These are phyloP conservation scores for Dothideomycetes sp. DNA, from an alignment of 2,329 filamentous ascomycete genomes.

Conservation along the genomic window DNA sequence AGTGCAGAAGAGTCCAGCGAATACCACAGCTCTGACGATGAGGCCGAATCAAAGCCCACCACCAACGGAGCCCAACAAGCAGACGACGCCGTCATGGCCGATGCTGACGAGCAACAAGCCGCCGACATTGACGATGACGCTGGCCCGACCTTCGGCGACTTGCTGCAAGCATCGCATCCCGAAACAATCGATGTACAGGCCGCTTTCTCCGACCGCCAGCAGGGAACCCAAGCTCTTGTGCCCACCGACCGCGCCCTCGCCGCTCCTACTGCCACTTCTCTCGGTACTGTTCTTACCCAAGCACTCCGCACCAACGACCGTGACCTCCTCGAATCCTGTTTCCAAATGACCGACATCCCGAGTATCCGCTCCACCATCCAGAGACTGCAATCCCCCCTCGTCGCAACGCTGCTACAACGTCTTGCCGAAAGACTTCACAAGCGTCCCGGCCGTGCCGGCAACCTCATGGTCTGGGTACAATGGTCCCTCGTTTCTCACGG, in stretches of 20 bases:
- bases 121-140: conserved; percentile 28
- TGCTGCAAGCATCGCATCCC: conserved; percentile 59
- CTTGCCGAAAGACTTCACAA: conserved; percentile 80
- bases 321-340: conserved; percentile 82
- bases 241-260: conserved; percentile 42
- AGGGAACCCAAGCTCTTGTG: conserved; percentile 36
- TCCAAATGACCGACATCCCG: conserved; percentile 66
- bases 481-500: conserved; percentile 90
- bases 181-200: conserved; percentile 69
- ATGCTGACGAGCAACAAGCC: conserved; percentile 22
- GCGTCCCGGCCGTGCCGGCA: conserved; percentile 79
- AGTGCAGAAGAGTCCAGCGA: conserved; percentile 31
- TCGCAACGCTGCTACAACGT: conserved; percentile 68
- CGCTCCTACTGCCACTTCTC: conserved; percentile 64
- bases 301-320: conserved; percentile 87
- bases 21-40: conserved; percentile 25
- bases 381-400: conserved; percentile 75
- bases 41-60: conserved; percentile 17
- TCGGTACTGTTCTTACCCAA: conserved; percentile 87
- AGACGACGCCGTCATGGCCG: conserved; percentile 14
- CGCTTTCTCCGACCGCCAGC: conserved; percentile 37
- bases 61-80: conserved; percentile 16
- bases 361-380: conserved; percentile 85
- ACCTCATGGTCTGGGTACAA: conserved; percentile 90
- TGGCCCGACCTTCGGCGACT: conserved; percentile 77